These are phyloP conservation scores for Jacaranda mimosifolia DNA, from an alignment of 257 asterid species.

Conservation along the genomic window DNA sequence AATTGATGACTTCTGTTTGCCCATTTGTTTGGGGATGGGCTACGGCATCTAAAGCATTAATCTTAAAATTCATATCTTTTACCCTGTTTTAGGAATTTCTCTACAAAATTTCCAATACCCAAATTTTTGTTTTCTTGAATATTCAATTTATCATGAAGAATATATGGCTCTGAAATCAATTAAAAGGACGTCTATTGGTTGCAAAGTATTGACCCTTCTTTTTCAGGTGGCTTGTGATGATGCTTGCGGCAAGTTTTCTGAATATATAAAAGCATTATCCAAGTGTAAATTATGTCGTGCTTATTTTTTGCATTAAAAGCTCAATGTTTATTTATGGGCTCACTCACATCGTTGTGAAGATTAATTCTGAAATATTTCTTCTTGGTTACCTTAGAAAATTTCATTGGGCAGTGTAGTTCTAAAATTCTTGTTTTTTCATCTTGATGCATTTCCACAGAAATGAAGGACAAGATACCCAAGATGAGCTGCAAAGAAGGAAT, in stretches of 20 bases:
- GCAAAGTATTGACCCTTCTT: background rate
- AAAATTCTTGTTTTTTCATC: background rate
- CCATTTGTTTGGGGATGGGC: no score
- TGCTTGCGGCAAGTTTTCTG: background rate
- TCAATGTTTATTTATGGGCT: background rate
- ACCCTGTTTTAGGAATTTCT: background rate
- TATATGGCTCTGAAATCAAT: background rate
- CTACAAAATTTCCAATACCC: background rate
- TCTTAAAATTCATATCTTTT: background rate
- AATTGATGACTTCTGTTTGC: no score
- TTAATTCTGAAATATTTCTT: background rate
- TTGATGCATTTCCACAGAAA: conserved; percentile 43
- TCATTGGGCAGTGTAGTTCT: background rate
- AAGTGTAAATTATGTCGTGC: background rate
- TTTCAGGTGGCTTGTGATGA: background rate
- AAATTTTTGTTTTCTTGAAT: conserved; percentile 3
- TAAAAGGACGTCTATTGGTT: background rate
- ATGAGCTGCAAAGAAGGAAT: conserved; percentile 63
- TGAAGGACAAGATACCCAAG: conserved; percentile 76
- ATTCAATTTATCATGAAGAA: background rate
- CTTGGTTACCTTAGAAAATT: background rate
- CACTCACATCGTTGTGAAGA: background rate
- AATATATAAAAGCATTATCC: background rate
- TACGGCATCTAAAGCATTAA: background rate
- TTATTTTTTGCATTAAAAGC: background rate